Percentiles rank a stretch among this genome's conserved stretches.
Evolutionary conservation across 208 protist species (phyloP).

Genomic region (Crithidia fasciculata): DNA sequence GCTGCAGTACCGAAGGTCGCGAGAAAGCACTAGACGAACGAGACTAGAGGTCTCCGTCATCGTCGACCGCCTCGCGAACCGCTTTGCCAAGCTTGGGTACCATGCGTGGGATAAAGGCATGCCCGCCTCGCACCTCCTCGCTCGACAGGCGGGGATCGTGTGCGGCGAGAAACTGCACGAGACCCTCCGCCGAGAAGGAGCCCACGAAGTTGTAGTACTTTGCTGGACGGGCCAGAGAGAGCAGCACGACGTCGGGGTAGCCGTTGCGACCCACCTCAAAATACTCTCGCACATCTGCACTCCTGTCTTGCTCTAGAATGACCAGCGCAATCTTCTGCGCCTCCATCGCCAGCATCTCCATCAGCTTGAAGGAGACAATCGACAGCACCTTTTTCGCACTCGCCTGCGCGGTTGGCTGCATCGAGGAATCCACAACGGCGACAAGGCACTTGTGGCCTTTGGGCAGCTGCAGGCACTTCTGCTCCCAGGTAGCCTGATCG

Average conservation of each 20-base stretch:
- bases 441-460: slow-evolving; percentile 37
- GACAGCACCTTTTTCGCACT: slow-evolving; percentile 18
- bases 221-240: slow-evolving; percentile 7
- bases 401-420: slow-evolving; percentile 11
- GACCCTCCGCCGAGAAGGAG: slow-evolving; percentile 32
- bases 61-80: background rate
- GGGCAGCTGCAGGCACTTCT: slow-evolving; percentile 26
- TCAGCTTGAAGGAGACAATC: slow-evolving; percentile 24
- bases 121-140: slow-evolving; percentile 18
- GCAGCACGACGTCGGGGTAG: slow-evolving; percentile 37
- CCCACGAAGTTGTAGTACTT: slow-evolving; percentile 47
- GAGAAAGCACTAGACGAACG: too few species aligned
- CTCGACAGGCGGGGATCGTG: slow-evolving; percentile 11
- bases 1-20: too few species aligned
- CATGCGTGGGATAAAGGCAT: slow-evolving; percentile 32
- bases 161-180: slow-evolving; percentile 37
- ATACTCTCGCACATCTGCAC: slow-evolving; percentile 27
- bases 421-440: slow-evolving; percentile 27
- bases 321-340: slow-evolving; percentile 34
- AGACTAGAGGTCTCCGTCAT: slow-evolving; percentile 26
- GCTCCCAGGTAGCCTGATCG: slow-evolving; percentile 30
- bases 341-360: slow-evolving; percentile 15
- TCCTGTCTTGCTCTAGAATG: slow-evolving; percentile 29
- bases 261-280: slow-evolving; percentile 37
- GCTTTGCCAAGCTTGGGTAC: slow-evolving; percentile 27